These are phyloP conservation scores for Solanum piurae DNA, from an alignment of 257 asterid genomes.

Conservation along the genomic window DNA sequence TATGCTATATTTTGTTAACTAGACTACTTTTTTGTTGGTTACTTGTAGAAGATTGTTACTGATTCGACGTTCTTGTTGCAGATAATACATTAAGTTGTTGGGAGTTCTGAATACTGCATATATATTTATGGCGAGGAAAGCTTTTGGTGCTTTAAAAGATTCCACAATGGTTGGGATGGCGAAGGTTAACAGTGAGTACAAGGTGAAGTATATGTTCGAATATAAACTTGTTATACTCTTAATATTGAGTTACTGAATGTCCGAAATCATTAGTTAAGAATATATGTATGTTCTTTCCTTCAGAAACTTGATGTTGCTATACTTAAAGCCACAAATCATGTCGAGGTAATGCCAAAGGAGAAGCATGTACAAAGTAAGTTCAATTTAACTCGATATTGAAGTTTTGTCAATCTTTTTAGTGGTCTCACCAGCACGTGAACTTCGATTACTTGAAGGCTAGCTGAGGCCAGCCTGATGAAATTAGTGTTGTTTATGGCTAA, in stretches of 20 bases:
- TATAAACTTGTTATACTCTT: background rate
- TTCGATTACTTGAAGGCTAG: background rate
- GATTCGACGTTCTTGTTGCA: background rate
- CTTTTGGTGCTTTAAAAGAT: constrained; percentile 61
- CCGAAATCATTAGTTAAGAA: background rate
- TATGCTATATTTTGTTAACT: background rate
- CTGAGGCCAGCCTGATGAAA: background rate
- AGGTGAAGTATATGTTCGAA: constrained; percentile 28
- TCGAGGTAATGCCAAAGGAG: constrained; percentile 61
- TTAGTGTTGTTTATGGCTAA: background rate
- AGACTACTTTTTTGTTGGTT: too few species aligned
- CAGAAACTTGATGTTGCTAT: constrained; percentile 62
- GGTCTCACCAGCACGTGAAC: background rate
- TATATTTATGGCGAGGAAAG: constrained; percentile 25
- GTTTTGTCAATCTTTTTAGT: background rate
- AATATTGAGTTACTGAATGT: background rate
- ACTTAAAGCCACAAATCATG: constrained; percentile 79
- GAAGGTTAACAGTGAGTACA: constrained; percentile 60
- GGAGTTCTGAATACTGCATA: background rate
- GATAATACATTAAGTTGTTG: background rate
- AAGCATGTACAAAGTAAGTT: constrained; percentile 71
- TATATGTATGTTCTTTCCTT: constrained; percentile 3
- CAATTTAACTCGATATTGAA: background rate
- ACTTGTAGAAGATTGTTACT: background rate
- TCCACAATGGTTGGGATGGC: constrained; percentile 70